Percentiles rank a stretch among this genome's conserved stretches.
These are phyloP conservation scores for Rubroboletus pulcherrimus DNA, from an alignment of 768 basidiomycete genomes.

Conservation along the genomic window DNA sequence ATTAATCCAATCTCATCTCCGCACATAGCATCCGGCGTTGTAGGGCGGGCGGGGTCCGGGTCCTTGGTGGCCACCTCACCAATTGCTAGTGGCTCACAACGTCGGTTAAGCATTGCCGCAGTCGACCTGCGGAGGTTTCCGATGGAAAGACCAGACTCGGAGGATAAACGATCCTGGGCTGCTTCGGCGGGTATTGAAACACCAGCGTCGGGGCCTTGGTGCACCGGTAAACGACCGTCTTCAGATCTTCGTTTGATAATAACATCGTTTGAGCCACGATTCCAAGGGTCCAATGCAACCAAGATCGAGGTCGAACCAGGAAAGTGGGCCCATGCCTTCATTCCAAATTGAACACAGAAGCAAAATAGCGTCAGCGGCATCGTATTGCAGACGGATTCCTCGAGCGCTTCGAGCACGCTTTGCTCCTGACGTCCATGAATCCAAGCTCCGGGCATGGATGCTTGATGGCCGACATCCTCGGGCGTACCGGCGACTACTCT, in stretches of 20 bases:
- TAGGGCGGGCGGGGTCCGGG: background rate
- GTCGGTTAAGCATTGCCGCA: background rate
- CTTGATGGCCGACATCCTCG: background rate
- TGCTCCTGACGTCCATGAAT: background rate
- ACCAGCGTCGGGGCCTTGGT: background rate
- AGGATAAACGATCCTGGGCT: background rate
- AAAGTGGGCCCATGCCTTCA: background rate
- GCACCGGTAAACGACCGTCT: background rate
- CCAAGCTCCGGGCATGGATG: constrained; percentile 6
- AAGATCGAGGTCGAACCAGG: background rate
- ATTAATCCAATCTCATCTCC: background rate
- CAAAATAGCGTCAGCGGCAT: background rate
- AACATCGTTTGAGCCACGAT: background rate
- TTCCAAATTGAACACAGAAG: background rate
- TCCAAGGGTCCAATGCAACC: background rate
- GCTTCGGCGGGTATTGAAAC: background rate
- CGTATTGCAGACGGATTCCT: background rate
- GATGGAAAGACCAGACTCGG: too few species aligned
- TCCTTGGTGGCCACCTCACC: background rate
- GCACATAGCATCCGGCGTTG: background rate
- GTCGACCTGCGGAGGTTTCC: background rate
- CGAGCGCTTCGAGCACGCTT: background rate
- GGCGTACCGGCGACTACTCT: background rate
- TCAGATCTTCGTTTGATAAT: background rate
- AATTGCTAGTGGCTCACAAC: background rate